Evolutionary conservation across 306 rosid species (phyloP).

Genomic region (Citrullus colocynthis): DNA sequence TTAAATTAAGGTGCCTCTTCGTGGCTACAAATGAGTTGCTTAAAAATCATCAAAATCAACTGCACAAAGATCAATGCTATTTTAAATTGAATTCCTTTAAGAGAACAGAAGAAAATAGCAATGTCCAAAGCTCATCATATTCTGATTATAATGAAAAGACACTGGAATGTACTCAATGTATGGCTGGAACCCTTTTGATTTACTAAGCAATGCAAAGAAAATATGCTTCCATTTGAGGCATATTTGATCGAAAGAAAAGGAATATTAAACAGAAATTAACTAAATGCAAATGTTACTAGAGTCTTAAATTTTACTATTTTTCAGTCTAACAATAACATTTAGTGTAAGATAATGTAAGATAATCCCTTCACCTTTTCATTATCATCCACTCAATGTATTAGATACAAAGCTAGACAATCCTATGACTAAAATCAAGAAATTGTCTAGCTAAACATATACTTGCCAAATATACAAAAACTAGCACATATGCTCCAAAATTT

Average conservation of each 20-base stretch:
- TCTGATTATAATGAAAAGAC: neutral
- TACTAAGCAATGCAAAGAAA: neutral
- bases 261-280: neutral
- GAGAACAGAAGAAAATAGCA: neutral
- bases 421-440: too few species aligned
- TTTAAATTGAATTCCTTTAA: neutral
- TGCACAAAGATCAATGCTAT: neutral
- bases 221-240: neutral
- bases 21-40: neutral
- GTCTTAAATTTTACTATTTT: neutral
- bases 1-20: neutral
- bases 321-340: neutral
- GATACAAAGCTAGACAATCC: too few species aligned
- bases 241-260: neutral
- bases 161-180: neutral
- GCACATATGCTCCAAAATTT: too few species aligned
- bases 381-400: too few species aligned
- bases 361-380: too few species aligned
- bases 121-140: neutral
- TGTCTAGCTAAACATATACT: too few species aligned
- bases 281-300: neutral
- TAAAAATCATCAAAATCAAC: neutral
- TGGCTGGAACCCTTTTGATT: neutral
- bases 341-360: too few species aligned
- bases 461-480: too few species aligned